Conservation (phyloP, 805 yeast genomes). For the Yarrowia sp. region DNA sequence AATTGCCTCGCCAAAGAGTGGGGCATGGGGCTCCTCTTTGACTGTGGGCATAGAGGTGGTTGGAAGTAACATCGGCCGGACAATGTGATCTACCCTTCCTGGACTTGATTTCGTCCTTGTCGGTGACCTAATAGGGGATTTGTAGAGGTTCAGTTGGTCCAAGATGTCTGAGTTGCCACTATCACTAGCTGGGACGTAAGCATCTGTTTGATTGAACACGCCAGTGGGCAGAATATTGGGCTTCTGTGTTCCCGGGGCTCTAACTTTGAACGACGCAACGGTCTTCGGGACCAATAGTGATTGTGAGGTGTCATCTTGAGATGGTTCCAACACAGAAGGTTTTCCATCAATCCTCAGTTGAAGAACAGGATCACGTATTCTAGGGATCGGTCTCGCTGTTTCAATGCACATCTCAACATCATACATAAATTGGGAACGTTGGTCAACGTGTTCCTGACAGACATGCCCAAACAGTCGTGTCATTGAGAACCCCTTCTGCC, state of each 20-base stretch:
- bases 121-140: not conserved
- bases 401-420: constrained; percentile 18
- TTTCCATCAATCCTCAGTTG: not conserved
- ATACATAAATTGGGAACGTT: not conserved
- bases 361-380: not conserved
- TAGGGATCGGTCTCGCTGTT: constrained; percentile 9
- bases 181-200: not conserved
- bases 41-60: not conserved
- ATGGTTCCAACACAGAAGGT: not conserved
- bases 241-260: constrained; percentile 8
- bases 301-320: not conserved
- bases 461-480: not conserved
- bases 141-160: constrained; percentile 14
- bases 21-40: not conserved
- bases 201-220: constrained; percentile 1
- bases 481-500: constrained; percentile 15
- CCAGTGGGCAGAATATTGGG: not conserved
- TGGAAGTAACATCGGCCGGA: not conserved
- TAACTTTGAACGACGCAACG: not conserved
- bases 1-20: not conserved
- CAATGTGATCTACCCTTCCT: not conserved
- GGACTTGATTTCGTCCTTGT: not conserved
- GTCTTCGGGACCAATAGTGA: not conserved
- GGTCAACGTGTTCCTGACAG: constrained; percentile 10
- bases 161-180: constrained; percentile 8